A percentile compares a stretch with the other conserved stretches of the same genome.
Conservation (phyloP, 1,284 basidiomycete genomes). For the Cutaneotrichosporon sp. region DNA sequence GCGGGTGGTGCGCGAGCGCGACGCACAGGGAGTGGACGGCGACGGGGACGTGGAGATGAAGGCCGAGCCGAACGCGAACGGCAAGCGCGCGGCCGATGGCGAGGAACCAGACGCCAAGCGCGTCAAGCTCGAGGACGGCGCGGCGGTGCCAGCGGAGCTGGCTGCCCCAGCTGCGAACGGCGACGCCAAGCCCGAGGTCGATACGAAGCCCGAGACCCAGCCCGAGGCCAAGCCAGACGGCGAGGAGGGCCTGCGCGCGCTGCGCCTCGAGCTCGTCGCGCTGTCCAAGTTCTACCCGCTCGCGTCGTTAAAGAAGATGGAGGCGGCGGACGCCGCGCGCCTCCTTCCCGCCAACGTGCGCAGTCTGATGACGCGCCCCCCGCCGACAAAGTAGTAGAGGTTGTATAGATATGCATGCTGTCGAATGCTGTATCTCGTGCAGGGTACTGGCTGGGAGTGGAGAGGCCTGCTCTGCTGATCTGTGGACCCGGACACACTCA, state of each 20-base stretch:
- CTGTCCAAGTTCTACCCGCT: slow-evolving; percentile 50
- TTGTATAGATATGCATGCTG: not conserved
- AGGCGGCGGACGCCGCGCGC: slow-evolving; percentile 36
- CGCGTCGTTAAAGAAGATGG: slow-evolving; percentile 46
- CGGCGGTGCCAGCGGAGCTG: not conserved
- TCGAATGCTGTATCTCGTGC: too few relatives aligned
- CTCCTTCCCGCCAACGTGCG: slow-evolving; percentile 45
- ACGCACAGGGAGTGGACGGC: slow-evolving; percentile 1
- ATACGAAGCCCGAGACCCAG: not conserved
- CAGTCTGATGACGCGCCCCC: slow-evolving; percentile 33
- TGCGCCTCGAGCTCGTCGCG: slow-evolving; percentile 48
- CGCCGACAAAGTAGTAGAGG: not conserved
- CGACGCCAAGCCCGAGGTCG: not conserved
- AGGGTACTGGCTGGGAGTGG: too few relatives aligned
- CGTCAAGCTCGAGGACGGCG: slow-evolving; percentile 9
- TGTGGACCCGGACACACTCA: too few relatives aligned
- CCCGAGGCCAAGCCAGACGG: slow-evolving; percentile 10
- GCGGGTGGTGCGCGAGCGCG: slow-evolving; percentile 9
- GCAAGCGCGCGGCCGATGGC: too few relatives aligned
- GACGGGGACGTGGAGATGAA: too few relatives aligned
- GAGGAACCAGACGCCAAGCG: too few relatives aligned
- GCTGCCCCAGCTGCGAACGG: not conserved
- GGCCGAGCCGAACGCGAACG: not conserved
- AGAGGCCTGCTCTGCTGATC: too few relatives aligned
- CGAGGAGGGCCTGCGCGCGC: slow-evolving; percentile 26